These are phyloP conservation scores for Fragilaria radians DNA, from an alignment of 108 stramenopile genomes.

Conservation along the genomic window DNA sequence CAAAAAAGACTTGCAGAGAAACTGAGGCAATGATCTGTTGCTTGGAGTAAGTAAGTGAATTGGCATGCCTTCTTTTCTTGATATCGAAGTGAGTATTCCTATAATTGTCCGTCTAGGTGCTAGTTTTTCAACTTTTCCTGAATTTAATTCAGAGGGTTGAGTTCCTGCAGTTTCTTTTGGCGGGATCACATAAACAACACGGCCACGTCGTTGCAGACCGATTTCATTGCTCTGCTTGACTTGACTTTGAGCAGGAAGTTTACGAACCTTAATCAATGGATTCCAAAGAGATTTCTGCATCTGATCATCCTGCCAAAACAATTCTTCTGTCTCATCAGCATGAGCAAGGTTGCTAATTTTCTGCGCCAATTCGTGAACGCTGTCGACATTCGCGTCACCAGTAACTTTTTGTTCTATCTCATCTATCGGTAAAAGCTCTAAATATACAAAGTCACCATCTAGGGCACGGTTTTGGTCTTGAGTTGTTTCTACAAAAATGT, in stretches of 20 bases:
- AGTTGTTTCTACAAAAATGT: constrained; percentile 56
- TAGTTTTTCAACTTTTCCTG: constrained; percentile 16
- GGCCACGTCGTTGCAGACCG: constrained; percentile 36
- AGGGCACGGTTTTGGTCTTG: constrained; percentile 72
- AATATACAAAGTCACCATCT: constrained; percentile 83
- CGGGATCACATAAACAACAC: constrained; percentile 54
- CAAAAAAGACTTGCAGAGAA: constrained; percentile 31
- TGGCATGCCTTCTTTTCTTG: constrained; percentile 21
- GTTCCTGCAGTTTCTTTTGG: constrained; percentile 31
- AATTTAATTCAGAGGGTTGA: constrained; percentile 27
- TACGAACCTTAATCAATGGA: constrained; percentile 55
- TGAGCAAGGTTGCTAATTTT: constrained; percentile 3
- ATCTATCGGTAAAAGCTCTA: constrained; percentile 46
- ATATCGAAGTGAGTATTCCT: constrained; percentile 43
- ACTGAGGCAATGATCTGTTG: constrained; percentile 52
- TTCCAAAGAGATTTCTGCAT: constrained; percentile 73
- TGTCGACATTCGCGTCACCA: constrained; percentile 1
- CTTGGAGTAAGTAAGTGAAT: constrained; percentile 51
- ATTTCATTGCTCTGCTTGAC: neutral
- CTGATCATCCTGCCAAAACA: constrained; percentile 74
- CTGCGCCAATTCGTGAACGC: neutral
- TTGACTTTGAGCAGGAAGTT: constrained; percentile 10
- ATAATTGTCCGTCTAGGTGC: constrained; percentile 47
- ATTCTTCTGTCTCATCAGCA: constrained; percentile 15
- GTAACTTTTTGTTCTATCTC: constrained; percentile 24